Percentiles rank a stretch among this genome's conserved stretches.
phyloP scores from a whole-genome alignment of 1,284 basidiomycete genomes.

The Tylopilus sp. region DNA sequence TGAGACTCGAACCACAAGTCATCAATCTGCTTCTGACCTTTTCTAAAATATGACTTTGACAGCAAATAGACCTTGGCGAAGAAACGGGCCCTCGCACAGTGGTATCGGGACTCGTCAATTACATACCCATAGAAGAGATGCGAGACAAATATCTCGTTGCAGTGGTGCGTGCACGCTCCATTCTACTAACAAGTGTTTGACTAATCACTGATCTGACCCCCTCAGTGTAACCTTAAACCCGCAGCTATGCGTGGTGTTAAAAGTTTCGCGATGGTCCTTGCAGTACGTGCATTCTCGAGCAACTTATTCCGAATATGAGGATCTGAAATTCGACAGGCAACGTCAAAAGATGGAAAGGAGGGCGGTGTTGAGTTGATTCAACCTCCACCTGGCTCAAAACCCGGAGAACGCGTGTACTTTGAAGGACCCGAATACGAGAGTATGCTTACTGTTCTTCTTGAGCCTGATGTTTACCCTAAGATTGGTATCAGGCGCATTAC shows the following conservation, averaged over 20 bases:
- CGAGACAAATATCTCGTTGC: conserved; percentile 79
- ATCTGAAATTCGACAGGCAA: conserved; percentile 52
- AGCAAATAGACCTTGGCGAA: conserved; percentile 95
- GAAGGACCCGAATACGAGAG: conserved; percentile 82
- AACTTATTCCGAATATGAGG: neutral
- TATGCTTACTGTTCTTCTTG: conserved; percentile 26
- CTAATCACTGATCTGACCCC: conserved; percentile 2
- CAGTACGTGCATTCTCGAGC: conserved; percentile 45
- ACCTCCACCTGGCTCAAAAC: conserved; percentile 80
- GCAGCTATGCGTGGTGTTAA: conserved; percentile 94
- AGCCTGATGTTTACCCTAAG: neutral
- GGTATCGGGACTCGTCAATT: conserved; percentile 90
- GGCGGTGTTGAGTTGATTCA: conserved; percentile 87
- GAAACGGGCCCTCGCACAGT: conserved; percentile 90
- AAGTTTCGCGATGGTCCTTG: conserved; percentile 94
- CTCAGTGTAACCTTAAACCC: conserved; percentile 88
- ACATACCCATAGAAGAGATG: conserved; percentile 93
- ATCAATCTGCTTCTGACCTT: neutral
- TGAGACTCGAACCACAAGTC: conserved; percentile 27
- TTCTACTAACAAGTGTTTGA: neutral
- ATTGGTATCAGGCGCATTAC: conserved; percentile 51
- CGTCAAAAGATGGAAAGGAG: conserved; percentile 83
- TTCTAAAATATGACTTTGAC: conserved; percentile 5
- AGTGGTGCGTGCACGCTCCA: conserved; percentile 52
- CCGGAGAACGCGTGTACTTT: conserved; percentile 90